Evolutionary conservation across 1,139 yeast genomes (phyloP), one percentile per base, ranked within the genome.

Genomic region (Kodamaea suecica): DNA sequence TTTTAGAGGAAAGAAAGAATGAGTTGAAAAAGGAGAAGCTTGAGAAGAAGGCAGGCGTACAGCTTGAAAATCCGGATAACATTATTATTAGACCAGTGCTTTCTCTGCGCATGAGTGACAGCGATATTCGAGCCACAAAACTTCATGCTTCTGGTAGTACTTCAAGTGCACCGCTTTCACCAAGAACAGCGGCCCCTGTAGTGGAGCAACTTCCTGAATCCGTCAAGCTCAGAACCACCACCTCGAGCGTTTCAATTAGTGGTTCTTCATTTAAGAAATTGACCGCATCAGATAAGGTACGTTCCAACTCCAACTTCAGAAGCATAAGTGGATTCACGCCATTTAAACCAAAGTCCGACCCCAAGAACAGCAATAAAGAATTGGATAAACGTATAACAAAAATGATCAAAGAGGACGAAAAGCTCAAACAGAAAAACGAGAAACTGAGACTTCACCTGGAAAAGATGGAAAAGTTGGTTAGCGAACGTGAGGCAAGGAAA

Each of bases 321-420:
- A 57, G 55, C 2, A 41, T 60, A 4, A 41, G 53, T 15, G 51
- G 57, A 2, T 47, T 62, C 17, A 52, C 64, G 0, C 62, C 67
- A 4, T 61, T 64, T 44, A 60, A 53, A 31, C 57, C 50, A 12
- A 44, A 48, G 25, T 40, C 52, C 1, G 57, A 52, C 11, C 48
- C 49, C 3, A 52, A 45, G 35, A 28, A 46, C 26, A 49, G 45
- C 31, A 60, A 57, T 39, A 50, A 52, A 31, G 66, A 61, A 28
- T 38, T 61, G n/a, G 69, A 63, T 39, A 57, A 53, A 38, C 45
- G 59, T 20, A 55, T 61, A 30, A 52, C 60, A 23, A 56, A 53
- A 34, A 42, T 56, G 42, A 58, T 60, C 33, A 62, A 53, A 37
- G 52, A 52, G 30, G 67, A 59, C 23, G 67, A 58, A 35, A 57